These are phyloP conservation scores for Cercospora sojina DNA, from an alignment of 2,329 filamentous ascomycete species.

Conservation along the genomic window DNA sequence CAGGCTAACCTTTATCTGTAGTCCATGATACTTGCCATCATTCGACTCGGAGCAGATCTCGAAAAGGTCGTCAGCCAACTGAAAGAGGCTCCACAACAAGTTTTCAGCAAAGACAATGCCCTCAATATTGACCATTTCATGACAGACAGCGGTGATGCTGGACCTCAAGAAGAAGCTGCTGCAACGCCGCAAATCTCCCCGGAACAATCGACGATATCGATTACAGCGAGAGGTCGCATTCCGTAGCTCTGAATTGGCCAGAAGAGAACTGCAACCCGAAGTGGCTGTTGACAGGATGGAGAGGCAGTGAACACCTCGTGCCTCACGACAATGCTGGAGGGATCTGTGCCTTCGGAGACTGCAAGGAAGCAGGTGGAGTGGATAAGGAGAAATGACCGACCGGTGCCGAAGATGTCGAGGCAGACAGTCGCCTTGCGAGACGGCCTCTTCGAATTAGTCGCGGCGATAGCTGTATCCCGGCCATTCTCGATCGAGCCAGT, in stretches of 20 bases:
- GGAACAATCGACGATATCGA: not conserved
- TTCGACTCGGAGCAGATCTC: conserved; percentile 24
- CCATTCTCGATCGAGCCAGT: not conserved
- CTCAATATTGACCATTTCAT: conserved; percentile 3
- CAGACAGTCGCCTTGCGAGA: not conserved
- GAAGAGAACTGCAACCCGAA: not conserved
- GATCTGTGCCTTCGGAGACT: not conserved
- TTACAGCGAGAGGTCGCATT: not conserved
- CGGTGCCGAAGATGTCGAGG: not conserved
- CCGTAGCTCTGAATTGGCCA: not conserved
- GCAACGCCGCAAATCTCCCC: not conserved
- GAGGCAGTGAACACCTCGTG: not conserved
- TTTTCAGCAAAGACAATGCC: not conserved
- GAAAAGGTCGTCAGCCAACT: conserved; percentile 24
- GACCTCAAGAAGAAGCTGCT: not conserved
- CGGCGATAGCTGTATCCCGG: not conserved
- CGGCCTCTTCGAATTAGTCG: not conserved
- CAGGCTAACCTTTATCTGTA: not conserved
- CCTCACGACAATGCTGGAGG: not conserved
- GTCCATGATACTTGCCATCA: conserved; percentile 22
- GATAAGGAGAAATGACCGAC: not conserved
- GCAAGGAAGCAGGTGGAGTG: not conserved
- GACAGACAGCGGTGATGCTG: not conserved
- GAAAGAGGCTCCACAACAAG: conserved; percentile 12
- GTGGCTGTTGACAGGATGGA: not conserved